Conservation (phyloP, 805 yeast species). For the Candida michaelii region DNA sequence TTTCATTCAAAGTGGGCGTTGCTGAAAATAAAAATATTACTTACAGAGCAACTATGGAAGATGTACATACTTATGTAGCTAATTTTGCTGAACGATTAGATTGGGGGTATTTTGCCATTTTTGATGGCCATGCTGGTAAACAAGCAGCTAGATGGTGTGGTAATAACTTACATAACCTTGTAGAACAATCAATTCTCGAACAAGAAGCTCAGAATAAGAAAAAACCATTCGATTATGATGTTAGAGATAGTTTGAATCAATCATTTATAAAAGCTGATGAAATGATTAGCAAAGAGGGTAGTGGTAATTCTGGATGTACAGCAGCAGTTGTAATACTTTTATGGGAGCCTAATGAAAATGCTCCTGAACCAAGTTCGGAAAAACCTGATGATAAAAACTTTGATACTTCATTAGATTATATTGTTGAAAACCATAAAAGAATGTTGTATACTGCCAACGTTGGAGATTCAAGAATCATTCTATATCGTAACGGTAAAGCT, state of each 20-base stretch:
- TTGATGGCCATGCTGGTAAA: slow-evolving; percentile 97
- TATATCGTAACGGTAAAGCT: slow-evolving; percentile 73
- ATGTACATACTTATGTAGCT: slow-evolving; percentile 89
- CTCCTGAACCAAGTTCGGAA: no score
- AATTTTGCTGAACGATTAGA: slow-evolving; percentile 88
- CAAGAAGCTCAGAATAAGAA: slow-evolving; percentile 14
- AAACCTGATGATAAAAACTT: not conserved
- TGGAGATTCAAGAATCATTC: slow-evolving; percentile 86
- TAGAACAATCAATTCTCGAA: slow-evolving; percentile 53
- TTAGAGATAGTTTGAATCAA: slow-evolving; percentile 64
- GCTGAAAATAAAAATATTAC: slow-evolving; percentile 84
- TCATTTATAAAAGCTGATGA: slow-evolving; percentile 78
- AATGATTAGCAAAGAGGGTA: slow-evolving; percentile 55
- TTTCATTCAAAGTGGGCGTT: slow-evolving; percentile 83
- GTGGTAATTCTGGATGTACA: slow-evolving; percentile 86
- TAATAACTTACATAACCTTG: slow-evolving; percentile 68
- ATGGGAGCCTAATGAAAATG: slow-evolving; percentile 56
- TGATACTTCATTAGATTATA: slow-evolving; percentile 2
- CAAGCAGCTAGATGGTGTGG: slow-evolving; percentile 96
- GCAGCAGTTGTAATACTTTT: slow-evolving; percentile 91
- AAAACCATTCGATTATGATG: slow-evolving; percentile 16
- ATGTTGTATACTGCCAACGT: slow-evolving; percentile 92
- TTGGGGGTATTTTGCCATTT: slow-evolving; percentile 93
- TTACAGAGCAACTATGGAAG: slow-evolving; percentile 91
- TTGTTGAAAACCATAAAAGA: slow-evolving; percentile 49